Evolutionary conservation across 306 rosid genomes (phyloP).

Genomic region (Rubus parviflorus): DNA sequence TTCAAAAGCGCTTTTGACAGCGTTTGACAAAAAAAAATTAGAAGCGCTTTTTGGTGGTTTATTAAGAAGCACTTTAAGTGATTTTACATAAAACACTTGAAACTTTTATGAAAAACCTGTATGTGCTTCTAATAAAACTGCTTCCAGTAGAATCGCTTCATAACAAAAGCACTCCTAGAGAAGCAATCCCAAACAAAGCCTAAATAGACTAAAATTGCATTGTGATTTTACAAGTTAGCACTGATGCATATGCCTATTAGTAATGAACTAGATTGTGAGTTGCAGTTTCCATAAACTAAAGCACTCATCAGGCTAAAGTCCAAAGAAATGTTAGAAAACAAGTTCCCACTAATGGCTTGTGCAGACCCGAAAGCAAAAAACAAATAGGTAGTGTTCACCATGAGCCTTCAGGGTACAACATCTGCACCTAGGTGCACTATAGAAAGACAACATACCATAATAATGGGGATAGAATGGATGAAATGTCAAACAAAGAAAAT

Average conservation of each 20-base stretch:
- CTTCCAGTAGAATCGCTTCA: no score
- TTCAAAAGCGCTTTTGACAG: no score
- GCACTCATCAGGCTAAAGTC: slow-evolving; percentile 2
- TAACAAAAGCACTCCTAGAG: no score
- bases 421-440: background rate
- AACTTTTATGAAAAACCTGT: no score
- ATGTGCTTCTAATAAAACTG: no score
- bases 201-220: background rate
- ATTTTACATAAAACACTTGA: no score
- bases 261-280: background rate
- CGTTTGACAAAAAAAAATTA: no score
- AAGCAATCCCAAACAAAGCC: no score
- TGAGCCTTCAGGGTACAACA: background rate
- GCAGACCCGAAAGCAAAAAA: background rate
- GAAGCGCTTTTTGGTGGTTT: no score
- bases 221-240: background rate
- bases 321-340: background rate
- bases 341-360: background rate
- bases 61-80: no score
- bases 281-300: background rate
- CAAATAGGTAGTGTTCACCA: background rate
- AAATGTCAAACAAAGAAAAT: background rate
- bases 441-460: background rate
- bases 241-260: background rate
- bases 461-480: background rate